These are phyloP conservation scores for Aspergillus homomorphus DNA, from an alignment of 495 filamentous ascomycete genomes.

Conservation along the genomic window DNA sequence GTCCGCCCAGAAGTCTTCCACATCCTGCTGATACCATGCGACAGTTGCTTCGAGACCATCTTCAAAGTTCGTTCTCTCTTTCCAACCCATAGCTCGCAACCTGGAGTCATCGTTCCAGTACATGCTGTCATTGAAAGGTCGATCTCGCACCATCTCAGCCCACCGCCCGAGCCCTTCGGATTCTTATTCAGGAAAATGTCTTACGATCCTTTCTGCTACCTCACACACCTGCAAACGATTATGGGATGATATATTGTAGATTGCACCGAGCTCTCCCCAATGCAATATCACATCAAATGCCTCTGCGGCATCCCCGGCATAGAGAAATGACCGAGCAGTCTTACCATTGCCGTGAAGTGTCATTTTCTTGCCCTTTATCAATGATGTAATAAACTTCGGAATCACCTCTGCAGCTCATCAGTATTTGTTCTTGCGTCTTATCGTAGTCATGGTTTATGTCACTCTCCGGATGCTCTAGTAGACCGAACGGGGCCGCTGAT, in stretches of 20 bases:
- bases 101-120: conserved; percentile 13
- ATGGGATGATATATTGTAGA: conserved; percentile 8
- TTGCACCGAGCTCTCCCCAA: not conserved
- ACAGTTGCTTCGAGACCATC: not conserved
- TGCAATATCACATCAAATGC: conserved; percentile 8
- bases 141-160: conserved; percentile 2
- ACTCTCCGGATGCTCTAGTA: conserved; percentile 67
- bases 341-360: conserved; percentile 5
- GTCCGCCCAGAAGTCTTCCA: not conserved
- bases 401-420: conserved; percentile 5
- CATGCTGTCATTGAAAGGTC: conserved; percentile 10
- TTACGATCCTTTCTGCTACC: conserved; percentile 6
- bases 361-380: conserved; percentile 1
- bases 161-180: not conserved
- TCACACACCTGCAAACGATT: not conserved
- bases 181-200: not conserved
- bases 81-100: conserved; percentile 8
- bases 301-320: not conserved
- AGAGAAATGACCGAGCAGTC: conserved; percentile 1
- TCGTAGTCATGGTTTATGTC: conserved; percentile 22
- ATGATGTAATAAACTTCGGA: conserved; percentile 2
- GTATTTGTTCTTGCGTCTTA: not conserved
- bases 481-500: conserved; percentile 3
- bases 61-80: not conserved
- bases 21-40: not conserved